Conservation (phyloP, 805 yeast species). For the Candida krabiensis region DNA sequence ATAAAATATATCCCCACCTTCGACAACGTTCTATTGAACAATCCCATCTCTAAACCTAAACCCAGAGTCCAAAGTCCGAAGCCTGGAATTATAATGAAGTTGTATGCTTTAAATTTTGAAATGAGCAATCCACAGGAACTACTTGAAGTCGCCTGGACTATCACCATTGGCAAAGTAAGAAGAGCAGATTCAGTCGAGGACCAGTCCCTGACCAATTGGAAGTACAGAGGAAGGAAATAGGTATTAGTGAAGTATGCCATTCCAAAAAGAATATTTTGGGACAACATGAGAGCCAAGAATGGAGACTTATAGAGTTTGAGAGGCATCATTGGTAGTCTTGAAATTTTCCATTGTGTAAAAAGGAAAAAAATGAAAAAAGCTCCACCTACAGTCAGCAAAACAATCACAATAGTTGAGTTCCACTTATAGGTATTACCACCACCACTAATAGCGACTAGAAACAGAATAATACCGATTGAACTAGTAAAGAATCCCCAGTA, state of each 20-base stretch:
- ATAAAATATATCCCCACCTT: constrained; percentile 38
- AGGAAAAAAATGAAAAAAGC: constrained; percentile 42
- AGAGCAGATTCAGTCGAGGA: constrained; percentile 40
- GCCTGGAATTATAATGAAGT: constrained; percentile 41
- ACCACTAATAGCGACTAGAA: constrained; percentile 57
- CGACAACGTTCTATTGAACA: constrained; percentile 31
- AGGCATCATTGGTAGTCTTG: constrained; percentile 57
- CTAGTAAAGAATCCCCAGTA: constrained; percentile 50
- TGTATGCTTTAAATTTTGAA: constrained; percentile 42
- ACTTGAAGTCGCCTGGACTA: constrained; percentile 42
- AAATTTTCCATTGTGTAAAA: constrained; percentile 48
- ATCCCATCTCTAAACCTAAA: constrained; percentile 36
- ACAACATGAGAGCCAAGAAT: constrained; percentile 35
- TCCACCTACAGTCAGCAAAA: constrained; percentile 44
- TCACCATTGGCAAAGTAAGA: constrained; percentile 44
- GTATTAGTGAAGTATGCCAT: constrained; percentile 45
- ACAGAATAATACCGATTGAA: constrained; percentile 46
- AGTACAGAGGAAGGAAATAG: constrained; percentile 50
- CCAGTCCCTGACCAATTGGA: constrained; percentile 45
- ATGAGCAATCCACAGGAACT: constrained; percentile 47
- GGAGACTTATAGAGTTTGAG: constrained; percentile 40
- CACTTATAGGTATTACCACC: constrained; percentile 63
- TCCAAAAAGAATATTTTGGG: constrained; percentile 48
- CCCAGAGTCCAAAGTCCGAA: constrained; percentile 43
- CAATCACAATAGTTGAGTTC: constrained; percentile 45